Evolutionary conservation across 2,329 filamentous ascomycete species (phyloP), one percentile per base, ranked within the genome.

Genomic region (Xylariaceae sp.): DNA sequence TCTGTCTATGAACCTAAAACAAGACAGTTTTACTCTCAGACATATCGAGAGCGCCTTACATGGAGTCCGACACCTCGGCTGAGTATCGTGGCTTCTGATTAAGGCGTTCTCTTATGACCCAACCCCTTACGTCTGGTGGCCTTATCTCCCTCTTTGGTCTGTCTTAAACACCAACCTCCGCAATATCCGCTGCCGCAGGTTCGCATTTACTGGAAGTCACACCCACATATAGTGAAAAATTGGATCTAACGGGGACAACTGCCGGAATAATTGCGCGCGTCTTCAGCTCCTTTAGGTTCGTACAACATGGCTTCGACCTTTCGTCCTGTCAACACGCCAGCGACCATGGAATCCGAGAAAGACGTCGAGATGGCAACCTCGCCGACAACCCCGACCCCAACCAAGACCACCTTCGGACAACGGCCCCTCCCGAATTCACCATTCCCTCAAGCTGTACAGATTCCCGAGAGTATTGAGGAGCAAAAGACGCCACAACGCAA

Each of bases 351-450:
- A 48, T 47, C 55, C 41, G 60, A 65, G 40, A 58, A 58, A 31
- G 62, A 62, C 48, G 62, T 65, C 19, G 54, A 46, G 39, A 52
- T 58, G 32, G 58, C 56, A 18, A 54, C 56, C 22, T 66, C 63
- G 39, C 63, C 65, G 1, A 63, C 62, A 15, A 66, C 54, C 71
- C 65, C 78, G 51, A 88, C 86, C 2, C 85, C 86, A 0, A 88
- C 85, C 22, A 78, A 81, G 65, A 71, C 77, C 38, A 78, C 69
- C 22, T 83, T 83, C 55, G 64, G 63, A 50, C 80, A 83, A 58
- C 75, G 76, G 55, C 79, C 79, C 4, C 69, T 81, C 17, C 81
- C 79, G 9, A 70, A 70, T 6, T 75, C 75, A 39, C 69, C 78
- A 42, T 83, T 76, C 53, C 77, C 74, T 15, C 73, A 75, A 54